These are phyloP conservation scores for Cladorrhinum sp. DNA, from an alignment of 2,329 filamentous ascomycete species.

Conservation along the genomic window DNA sequence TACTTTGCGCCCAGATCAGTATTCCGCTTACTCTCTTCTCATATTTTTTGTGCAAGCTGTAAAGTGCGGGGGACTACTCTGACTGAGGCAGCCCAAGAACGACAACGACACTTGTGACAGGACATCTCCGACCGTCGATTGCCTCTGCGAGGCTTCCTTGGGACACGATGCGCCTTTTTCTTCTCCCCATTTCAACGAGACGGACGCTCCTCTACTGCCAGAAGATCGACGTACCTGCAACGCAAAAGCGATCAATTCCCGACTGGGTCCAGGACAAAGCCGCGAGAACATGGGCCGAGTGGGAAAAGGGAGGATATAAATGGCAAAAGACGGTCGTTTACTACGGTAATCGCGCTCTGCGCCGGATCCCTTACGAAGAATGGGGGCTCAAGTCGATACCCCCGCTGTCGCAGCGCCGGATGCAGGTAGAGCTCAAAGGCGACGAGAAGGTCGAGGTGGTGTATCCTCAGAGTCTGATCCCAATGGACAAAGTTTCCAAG, in stretches of 20 bases:
- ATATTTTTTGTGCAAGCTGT: neutral
- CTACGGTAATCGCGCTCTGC: constrained; percentile 82
- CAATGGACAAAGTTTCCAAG: constrained; percentile 58
- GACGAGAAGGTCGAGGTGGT: constrained; percentile 68
- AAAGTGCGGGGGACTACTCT: neutral
- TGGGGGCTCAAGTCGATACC: constrained; percentile 97
- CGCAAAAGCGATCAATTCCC: constrained; percentile 52
- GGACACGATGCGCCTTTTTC: constrained; percentile 77
- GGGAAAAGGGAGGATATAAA: constrained; percentile 79
- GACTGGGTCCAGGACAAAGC: constrained; percentile 72
- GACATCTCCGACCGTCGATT: neutral
- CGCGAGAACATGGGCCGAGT: constrained; percentile 74
- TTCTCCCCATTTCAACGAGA: constrained; percentile 88
- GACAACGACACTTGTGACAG: neutral
- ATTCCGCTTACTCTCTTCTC: neutral
- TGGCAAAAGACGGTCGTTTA: constrained; percentile 87
- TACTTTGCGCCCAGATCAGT: neutral
- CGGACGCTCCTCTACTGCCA: constrained; percentile 92
- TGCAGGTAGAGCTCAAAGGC: constrained; percentile 60
- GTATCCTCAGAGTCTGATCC: constrained; percentile 71
- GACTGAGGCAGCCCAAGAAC: neutral
- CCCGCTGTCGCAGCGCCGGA: constrained; percentile 66
- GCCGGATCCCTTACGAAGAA: constrained; percentile 91
- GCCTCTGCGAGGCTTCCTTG: constrained; percentile 4
- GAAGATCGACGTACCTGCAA: constrained; percentile 58